Base-by-base conservation (phyloP, 192 early-diverging fungal species). In the Mortierella alpina region DNA sequence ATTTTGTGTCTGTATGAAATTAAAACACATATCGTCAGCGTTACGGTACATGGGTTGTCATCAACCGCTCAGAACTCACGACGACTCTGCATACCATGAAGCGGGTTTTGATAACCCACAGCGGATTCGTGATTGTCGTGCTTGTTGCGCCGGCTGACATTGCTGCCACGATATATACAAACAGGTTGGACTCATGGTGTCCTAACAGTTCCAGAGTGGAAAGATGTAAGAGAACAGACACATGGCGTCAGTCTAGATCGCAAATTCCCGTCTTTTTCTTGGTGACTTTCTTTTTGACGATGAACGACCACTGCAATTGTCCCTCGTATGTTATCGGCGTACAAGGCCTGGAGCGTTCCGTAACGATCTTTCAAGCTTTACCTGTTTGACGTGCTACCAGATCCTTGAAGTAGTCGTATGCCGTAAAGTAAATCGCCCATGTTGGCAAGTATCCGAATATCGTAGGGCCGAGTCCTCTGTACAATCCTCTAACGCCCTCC, bases 101-200 rank as follows among this genome's bases (percentile, higher is more conserved):
- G 50, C 94, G 88, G 49, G 93, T 96, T 83, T 96, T 94, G 53
- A 96, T 91, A 31, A 98, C 95, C 95, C 95, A 98, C 17, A 97
- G 82, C 17, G 96, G 96, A 70, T 96, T 97, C 12, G 95, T 96
- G 40, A 92, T 72, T 3, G 89, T 83, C 48, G 95, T 93, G 17
- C 90, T 92, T 11, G 91, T 86, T 10, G 92, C 89, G 46, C 95
- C 95, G 20, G 96, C 94, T 42, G 90, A 88, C 86, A 95, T 91
- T 40, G 96, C 95, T n/a, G 96, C 89, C 39, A 92, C 60, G n/a
- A 97, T 91, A 73, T 94, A 92, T 59, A 94, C 89, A 55, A 88
- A 64, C 70, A 90, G 82, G 56, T 88, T 83, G 49, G 73, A 78
- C 17, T 81, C 85, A 17, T 73, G 59, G 42, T 82, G 70, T 17